Percentiles rank a stretch among this genome's conserved stretches.
These are phyloP conservation scores for Epichloe typhina DNA, from an alignment of 2,329 filamentous ascomycete species.

Conservation along the genomic window DNA sequence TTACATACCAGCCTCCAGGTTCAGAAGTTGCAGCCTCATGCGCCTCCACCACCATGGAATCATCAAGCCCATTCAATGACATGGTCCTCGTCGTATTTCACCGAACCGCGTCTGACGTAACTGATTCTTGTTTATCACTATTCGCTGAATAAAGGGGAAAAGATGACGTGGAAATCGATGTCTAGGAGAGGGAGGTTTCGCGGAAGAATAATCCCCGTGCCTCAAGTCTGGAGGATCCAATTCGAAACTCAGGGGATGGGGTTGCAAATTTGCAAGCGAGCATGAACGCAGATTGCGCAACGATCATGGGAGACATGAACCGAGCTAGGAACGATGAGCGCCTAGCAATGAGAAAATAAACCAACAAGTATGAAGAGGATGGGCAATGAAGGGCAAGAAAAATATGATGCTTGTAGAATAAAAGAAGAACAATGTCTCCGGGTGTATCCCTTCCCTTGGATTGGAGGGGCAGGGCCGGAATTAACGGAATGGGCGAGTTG, in stretches of 20 bases:
- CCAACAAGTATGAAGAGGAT: neutral
- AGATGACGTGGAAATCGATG: neutral
- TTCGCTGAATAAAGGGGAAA: neutral
- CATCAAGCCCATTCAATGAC: conserved; percentile 94
- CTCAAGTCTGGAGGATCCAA: neutral
- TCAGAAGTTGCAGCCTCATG: conserved; percentile 69
- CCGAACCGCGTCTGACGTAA: neutral
- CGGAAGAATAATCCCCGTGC: neutral
- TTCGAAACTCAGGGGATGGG: neutral
- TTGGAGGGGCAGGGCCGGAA: neutral
- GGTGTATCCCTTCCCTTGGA: neutral
- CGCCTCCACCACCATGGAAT: conserved; percentile 66
- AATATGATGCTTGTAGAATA: neutral
- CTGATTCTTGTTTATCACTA: neutral
- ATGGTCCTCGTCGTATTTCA: conserved; percentile 34
- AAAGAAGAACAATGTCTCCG: neutral
- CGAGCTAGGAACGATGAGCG: neutral
- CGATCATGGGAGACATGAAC: neutral
- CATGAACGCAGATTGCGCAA: neutral
- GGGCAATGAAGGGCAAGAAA: neutral
- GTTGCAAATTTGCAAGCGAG: neutral
- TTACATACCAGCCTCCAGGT: conserved; percentile 79
- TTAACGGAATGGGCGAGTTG: neutral
- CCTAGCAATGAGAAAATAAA: neutral
- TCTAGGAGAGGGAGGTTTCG: neutral